Percentiles rank a stretch among this genome's conserved stretches.
phyloP scores from a whole-genome alignment of 2,329 filamentous ascomycete species.

The Mollisia scopiformis region DNA sequence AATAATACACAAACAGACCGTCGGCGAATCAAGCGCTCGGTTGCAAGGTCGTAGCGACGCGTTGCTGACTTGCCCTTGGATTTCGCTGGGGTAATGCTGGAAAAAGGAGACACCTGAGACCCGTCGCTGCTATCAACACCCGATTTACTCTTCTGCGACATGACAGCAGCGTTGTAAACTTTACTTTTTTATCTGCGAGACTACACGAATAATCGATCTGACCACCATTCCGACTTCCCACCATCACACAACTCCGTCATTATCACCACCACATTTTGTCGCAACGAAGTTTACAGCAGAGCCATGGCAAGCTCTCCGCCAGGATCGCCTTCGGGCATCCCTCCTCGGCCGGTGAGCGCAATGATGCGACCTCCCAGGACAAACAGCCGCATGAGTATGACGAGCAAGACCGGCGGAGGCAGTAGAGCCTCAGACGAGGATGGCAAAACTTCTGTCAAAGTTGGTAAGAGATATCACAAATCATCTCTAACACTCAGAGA shows the following conservation, averaged over 20 bases:
- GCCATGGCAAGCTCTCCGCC: conserved; percentile 72
- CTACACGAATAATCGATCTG: neutral
- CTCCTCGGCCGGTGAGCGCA: conserved; percentile 77
- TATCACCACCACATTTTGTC: conserved; percentile 31
- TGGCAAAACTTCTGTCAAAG: conserved; percentile 89
- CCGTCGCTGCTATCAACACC: conserved; percentile 12
- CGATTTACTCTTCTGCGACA: conserved; percentile 18
- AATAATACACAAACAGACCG: conserved; percentile 6
- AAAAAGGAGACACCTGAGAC: conserved; percentile 11
- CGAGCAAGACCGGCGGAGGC: conserved; percentile 72
- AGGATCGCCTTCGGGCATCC: conserved; percentile 59
- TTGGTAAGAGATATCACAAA: conserved; percentile 67
- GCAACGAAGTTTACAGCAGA: conserved; percentile 33
- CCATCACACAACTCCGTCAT: neutral
- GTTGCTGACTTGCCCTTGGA: conserved; percentile 1
- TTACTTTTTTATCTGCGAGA: conserved; percentile 3
- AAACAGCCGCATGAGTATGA: conserved; percentile 84
- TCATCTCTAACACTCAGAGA: neutral
- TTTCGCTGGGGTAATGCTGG: conserved; percentile 1
- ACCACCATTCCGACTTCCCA: neutral
- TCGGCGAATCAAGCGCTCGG: conserved; percentile 11
- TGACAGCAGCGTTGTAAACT: conserved; percentile 20
- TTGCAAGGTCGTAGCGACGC: conserved; percentile 15
- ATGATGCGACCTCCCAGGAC: conserved; percentile 78
- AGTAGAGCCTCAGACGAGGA: conserved; percentile 91